phyloP scores from a whole-genome alignment of 768 basidiomycete genomes.

The Leccinum rimulosum region DNA sequence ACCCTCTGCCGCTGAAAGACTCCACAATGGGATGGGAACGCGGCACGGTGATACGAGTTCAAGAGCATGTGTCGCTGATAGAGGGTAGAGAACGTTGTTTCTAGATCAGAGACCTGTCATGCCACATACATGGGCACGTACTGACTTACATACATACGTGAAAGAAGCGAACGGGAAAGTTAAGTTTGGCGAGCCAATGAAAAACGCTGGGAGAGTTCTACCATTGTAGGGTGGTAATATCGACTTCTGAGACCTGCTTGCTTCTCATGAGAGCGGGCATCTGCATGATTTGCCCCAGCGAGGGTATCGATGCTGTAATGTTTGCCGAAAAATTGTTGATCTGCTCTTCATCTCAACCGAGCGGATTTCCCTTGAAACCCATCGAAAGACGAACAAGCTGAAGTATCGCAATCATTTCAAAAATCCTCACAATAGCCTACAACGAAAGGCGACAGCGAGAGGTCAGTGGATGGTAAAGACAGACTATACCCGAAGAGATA shows the following conservation, averaged over 20 bases:
- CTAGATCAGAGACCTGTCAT: not conserved
- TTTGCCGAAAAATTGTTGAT: not conserved
- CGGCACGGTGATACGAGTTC: not conserved
- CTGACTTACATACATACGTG: not conserved
- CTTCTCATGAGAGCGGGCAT: not conserved
- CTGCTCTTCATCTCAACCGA: not conserved
- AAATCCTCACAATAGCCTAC: not conserved
- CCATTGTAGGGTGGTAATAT: not conserved
- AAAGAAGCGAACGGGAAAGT: slow-evolving; percentile 1
- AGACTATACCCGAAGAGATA: not conserved
- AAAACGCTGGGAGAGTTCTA: not conserved
- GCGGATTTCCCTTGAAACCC: not conserved
- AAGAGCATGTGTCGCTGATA: not conserved
- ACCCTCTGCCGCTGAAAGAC: not conserved
- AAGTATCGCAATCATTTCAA: not conserved
- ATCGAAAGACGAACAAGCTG: not conserved
- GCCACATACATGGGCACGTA: not conserved
- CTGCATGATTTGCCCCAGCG: not conserved
- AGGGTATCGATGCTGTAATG: not conserved
- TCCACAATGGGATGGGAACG: not conserved
- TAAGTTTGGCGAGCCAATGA: slow-evolving; percentile 3
- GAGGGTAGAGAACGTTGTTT: not conserved
- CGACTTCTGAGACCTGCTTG: not conserved
- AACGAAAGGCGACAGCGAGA: not conserved
- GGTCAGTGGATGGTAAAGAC: not conserved